A percentile compares a stretch with the other conserved stretches of the same genome.
Conservation (phyloP, 495 filamentous ascomycete species). For the Sabuloglossum arenarium region DNA sequence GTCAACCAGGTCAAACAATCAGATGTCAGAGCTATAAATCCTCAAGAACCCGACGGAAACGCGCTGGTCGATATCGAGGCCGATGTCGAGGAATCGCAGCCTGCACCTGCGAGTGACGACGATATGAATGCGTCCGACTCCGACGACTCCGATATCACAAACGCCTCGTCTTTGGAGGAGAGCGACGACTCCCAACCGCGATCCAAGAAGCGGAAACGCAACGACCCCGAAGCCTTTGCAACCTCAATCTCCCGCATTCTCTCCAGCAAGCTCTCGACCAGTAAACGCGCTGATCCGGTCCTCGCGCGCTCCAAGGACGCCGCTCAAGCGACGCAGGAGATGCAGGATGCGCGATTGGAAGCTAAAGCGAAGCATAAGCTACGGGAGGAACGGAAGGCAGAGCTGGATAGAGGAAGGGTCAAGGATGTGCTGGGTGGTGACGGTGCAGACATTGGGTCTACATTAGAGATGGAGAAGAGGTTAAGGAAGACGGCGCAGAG, state of each 20-base stretch:
- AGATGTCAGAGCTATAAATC: constrained; percentile 38
- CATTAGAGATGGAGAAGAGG: constrained; percentile 58
- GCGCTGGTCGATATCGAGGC: constrained; percentile 20
- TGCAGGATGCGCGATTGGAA: constrained; percentile 58
- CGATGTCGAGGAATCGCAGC: not conserved
- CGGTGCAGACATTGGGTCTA: constrained; percentile 17
- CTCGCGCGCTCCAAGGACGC: constrained; percentile 58
- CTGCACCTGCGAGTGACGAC: constrained; percentile 4
- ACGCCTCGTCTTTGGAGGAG: not conserved
- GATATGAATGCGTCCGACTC: constrained; percentile 16
- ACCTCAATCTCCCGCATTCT: constrained; percentile 84
- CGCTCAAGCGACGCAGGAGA: constrained; percentile 37
- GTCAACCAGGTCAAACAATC: constrained; percentile 13
- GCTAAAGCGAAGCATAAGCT: constrained; percentile 56
- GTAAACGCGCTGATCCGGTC: constrained; percentile 69
- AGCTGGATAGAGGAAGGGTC: constrained; percentile 70
- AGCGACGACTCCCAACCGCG: constrained; percentile 5
- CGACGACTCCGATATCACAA: not conserved
- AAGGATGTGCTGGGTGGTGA: constrained; percentile 52
- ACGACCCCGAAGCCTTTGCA: constrained; percentile 78
- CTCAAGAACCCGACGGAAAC: constrained; percentile 28
- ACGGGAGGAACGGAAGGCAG: constrained; percentile 59
- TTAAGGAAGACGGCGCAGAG: constrained; percentile 72
- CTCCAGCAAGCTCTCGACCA: constrained; percentile 58
- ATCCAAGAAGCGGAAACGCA: constrained; percentile 41